phyloP scores from a whole-genome alignment of 768 basidiomycete genomes.

The Lactarius sp. region DNA sequence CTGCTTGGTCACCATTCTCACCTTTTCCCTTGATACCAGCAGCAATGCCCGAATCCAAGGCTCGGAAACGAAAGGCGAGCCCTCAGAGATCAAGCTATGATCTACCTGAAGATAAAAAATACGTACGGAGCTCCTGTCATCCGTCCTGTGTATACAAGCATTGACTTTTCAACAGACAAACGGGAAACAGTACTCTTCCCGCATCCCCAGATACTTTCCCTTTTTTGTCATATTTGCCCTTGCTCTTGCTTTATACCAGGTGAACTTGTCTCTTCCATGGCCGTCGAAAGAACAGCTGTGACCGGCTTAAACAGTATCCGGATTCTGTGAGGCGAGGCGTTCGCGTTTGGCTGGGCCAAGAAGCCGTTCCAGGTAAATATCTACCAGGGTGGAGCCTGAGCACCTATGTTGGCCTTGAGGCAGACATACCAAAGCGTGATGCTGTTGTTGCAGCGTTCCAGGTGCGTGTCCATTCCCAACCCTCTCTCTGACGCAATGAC shows the following conservation, averaged over 20 bases:
- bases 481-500: constrained; percentile 1
- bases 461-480: constrained; percentile 38
- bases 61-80: constrained; percentile 6
- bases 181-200: not conserved
- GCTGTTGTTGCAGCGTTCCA: constrained; percentile 77
- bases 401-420: constrained; percentile 34
- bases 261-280: not conserved
- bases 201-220: not conserved
- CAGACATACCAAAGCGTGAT: constrained; percentile 59
- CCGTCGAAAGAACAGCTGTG: not conserved
- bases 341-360: constrained; percentile 15
- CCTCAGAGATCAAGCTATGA: not conserved
- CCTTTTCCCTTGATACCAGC: not conserved
- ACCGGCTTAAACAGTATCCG: constrained; percentile 11
- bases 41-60: not conserved
- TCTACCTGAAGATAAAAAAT: not conserved
- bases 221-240: constrained; percentile 4
- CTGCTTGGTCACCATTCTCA: not conserved
- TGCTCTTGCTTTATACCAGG: constrained; percentile 15
- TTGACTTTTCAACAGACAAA: not conserved
- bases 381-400: constrained; percentile 27
- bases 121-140: constrained; percentile 1
- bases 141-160: not conserved
- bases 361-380: not conserved
- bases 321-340: not conserved